phyloP scores from a whole-genome alignment of 139 green algal species.

The Trebouxia sp. region DNA sequence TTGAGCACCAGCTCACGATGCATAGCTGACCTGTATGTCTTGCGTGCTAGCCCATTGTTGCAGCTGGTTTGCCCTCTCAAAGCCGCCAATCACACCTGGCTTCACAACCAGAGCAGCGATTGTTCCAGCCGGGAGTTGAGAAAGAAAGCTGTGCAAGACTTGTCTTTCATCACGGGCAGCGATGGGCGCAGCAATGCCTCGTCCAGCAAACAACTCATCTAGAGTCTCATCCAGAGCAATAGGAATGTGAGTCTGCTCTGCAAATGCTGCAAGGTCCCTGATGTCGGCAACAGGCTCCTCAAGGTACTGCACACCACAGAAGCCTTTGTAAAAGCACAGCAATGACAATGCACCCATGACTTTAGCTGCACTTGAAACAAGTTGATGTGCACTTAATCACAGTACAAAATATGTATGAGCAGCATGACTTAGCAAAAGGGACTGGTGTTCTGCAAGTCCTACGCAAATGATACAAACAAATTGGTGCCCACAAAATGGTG shows the following conservation, averaged over 20 bases:
- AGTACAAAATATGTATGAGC: background rate
- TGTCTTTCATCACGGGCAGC: too few species aligned
- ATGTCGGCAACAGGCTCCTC: constrained; percentile 81
- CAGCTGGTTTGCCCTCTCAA: constrained; percentile 56
- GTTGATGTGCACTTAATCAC: too few species aligned
- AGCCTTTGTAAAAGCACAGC: constrained; percentile 9
- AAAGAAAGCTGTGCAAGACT: background rate
- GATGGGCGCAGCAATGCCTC: background rate
- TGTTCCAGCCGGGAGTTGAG: background rate
- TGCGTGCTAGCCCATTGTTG: constrained; percentile 38
- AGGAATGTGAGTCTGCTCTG: constrained; percentile 54
- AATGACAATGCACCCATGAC: too few species aligned
- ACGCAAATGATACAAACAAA: background rate
- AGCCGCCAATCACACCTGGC: constrained; percentile 71
- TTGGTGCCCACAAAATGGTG: background rate
- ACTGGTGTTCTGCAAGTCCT: background rate
- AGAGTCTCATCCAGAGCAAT: constrained; percentile 87
- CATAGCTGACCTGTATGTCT: constrained; percentile 41
- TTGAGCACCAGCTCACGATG: background rate
- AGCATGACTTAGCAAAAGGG: background rate
- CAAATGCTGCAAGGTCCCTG: constrained; percentile 64
- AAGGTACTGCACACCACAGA: constrained; percentile 68
- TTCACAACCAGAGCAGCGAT: constrained; percentile 79
- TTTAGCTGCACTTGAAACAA: too few species aligned
- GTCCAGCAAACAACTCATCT: constrained; percentile 56